These are phyloP conservation scores for Myriosclerotinia scirpicola DNA, from an alignment of 2,329 filamentous ascomycete genomes.

Conservation along the genomic window DNA sequence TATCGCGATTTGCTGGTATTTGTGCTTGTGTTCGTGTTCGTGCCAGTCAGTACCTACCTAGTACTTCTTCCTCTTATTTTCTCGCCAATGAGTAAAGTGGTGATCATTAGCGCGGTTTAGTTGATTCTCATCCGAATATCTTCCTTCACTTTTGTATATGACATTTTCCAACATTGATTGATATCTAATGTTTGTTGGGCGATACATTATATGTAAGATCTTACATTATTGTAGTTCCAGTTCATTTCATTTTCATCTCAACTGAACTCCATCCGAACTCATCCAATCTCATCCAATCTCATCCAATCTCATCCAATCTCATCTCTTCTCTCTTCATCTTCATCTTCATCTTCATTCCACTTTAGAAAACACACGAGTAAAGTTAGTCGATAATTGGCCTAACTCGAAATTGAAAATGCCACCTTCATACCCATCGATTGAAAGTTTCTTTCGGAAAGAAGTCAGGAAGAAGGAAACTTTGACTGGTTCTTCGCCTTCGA, in stretches of 20 bases:
- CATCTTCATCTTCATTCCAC: neutral
- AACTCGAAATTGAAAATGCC: slow-evolving; percentile 20
- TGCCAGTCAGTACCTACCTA: no score
- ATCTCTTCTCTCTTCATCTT: no score
- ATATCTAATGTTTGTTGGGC: neutral
- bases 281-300: no score
- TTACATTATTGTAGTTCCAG: neutral
- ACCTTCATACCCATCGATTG: slow-evolving; percentile 34
- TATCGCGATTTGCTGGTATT: no score
- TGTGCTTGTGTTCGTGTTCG: no score
- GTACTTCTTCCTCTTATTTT: no score
- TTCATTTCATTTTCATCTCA: no score
- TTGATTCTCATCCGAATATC: neutral
- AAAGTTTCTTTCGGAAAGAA: slow-evolving; percentile 37
- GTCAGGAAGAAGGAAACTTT: neutral
- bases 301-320: no score
- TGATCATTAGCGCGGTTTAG: neutral
- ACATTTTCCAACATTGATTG: neutral
- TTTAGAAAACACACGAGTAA: no score
- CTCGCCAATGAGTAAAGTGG: neutral
- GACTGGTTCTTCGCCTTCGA: neutral
- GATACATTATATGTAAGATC: neutral
- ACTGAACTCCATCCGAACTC: no score
- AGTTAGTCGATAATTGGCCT: no score
- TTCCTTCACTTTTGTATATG: neutral